Conservation (phyloP, 306 rosid species). For the Quercus rubra region DNA sequence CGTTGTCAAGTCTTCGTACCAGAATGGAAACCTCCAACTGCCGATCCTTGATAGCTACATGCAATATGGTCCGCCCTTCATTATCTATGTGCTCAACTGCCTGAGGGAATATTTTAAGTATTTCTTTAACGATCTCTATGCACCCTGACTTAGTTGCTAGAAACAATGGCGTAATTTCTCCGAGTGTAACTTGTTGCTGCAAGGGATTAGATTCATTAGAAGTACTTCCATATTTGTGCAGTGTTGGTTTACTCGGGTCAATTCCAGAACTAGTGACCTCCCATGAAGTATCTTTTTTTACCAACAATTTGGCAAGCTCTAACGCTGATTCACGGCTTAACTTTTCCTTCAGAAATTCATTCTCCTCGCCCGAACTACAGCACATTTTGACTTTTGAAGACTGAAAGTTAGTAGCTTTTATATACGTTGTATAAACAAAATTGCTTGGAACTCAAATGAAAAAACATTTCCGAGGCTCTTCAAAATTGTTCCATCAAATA, state of each 20-base stretch:
- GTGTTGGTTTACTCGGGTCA: background rate
- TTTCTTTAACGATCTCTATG: background rate
- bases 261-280: background rate
- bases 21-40: no score
- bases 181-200: background rate
- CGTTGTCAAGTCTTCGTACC: no score
- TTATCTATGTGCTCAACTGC: no score
- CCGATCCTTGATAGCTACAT: no score
- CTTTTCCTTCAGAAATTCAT: background rate
- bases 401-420: background rate
- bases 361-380: background rate
- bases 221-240: background rate
- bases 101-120: no score
- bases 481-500: no score
- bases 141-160: background rate
- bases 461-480: no score
- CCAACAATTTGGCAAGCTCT: background rate
- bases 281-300: background rate
- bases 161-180: background rate
- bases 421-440: no score
- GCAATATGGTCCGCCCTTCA: no score
- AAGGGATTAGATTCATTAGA: background rate
- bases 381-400: background rate
- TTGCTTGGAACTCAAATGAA: no score
- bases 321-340: background rate